phyloP scores from a whole-genome alignment of 2,329 filamentous ascomycete species.

The Aspergillus phoenicis region DNA sequence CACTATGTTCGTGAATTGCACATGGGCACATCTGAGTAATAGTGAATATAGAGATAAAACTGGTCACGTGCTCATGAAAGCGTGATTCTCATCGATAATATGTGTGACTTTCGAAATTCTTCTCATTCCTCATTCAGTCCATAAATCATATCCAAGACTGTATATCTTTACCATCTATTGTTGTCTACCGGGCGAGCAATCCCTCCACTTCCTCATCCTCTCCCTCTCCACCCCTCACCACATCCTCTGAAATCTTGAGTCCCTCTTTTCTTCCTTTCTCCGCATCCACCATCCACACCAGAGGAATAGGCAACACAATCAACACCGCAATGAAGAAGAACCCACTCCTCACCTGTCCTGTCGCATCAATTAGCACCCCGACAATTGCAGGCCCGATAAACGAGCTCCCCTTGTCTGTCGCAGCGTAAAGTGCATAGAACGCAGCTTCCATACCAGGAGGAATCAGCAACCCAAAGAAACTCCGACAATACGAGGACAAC shows the following conservation, averaged over 20 bases:
- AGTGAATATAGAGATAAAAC: too few species aligned
- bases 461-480: slow-evolving; percentile 83
- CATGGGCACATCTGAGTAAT: too few species aligned
- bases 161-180: neutral
- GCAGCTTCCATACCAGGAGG: slow-evolving; percentile 87
- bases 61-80: too few species aligned
- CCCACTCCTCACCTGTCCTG: slow-evolving; percentile 73
- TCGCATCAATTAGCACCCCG: slow-evolving; percentile 78
- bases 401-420: slow-evolving; percentile 90
- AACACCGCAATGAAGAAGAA: slow-evolving; percentile 86
- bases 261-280: slow-evolving; percentile 40
- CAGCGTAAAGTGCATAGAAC: slow-evolving; percentile 91
- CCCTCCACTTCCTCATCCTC: slow-evolving; percentile 34
- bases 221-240: slow-evolving; percentile 16
- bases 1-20: neutral
- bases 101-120: neutral
- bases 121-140: neutral
- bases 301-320: slow-evolving; percentile 76
- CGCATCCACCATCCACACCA: slow-evolving; percentile 71
- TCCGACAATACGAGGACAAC: slow-evolving; percentile 81
- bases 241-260: slow-evolving; percentile 33
- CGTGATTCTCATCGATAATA: too few species aligned
- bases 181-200: slow-evolving; percentile 21
- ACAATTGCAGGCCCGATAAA: slow-evolving; percentile 90
- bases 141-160: neutral